Conservation (phyloP, 176 grass and related monocot species). For the Luzula sylvatica region DNA sequence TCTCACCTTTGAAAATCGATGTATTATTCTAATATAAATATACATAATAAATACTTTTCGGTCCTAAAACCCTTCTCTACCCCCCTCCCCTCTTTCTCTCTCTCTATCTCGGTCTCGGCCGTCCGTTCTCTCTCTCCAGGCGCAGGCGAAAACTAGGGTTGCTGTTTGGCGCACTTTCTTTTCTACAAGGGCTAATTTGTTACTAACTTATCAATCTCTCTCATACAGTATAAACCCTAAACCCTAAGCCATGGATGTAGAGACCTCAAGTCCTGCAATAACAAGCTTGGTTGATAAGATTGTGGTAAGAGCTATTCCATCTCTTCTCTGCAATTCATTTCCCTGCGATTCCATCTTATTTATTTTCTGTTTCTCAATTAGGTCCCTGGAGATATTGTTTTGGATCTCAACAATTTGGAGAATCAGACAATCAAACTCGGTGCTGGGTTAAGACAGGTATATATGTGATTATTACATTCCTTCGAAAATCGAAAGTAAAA, state of each 20-base stretch:
- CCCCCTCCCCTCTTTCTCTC: background rate
- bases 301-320: conserved; percentile 9
- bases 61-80: too few relatives aligned
- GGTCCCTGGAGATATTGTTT: conserved; percentile 64
- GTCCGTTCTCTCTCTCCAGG: too few relatives aligned
- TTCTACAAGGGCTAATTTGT: too few relatives aligned
- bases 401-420: conserved; percentile 66
- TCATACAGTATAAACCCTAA: background rate
- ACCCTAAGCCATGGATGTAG: conserved; percentile 10
- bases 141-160: too few relatives aligned
- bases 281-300: conserved; percentile 13
- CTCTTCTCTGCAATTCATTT: background rate
- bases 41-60: too few relatives aligned
- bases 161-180: background rate
- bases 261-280: background rate
- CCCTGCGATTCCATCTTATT: background rate
- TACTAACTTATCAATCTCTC: too few relatives aligned
- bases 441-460: conserved; percentile 62
- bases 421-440: conserved; percentile 88
- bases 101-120: background rate
- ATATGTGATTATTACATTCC: background rate
- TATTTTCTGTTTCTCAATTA: conserved; percentile 11
- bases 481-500: conserved; percentile 1
- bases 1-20: conserved; percentile 1
- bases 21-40: too few relatives aligned